Conservation (phyloP, 164 flowering plant genomes). For the Liriodendron chinense region DNA sequence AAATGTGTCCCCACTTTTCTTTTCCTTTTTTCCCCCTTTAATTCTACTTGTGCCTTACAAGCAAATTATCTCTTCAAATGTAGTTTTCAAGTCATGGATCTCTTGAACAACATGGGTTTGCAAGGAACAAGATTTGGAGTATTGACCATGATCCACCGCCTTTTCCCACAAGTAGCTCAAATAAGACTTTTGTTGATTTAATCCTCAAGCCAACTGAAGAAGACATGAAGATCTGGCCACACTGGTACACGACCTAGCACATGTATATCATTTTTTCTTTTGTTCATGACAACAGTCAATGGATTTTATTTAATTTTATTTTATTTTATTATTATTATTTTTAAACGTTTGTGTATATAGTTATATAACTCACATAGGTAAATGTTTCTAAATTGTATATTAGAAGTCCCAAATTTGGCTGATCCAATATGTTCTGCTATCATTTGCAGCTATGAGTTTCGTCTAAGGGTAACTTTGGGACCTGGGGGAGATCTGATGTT, state of each 20-base stretch:
- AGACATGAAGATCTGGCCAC: conserved; percentile 82
- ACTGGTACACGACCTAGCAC: conserved; percentile 46
- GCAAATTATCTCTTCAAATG: conserved; percentile 13
- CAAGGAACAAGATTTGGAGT: conserved; percentile 84
- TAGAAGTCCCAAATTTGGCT: neutral
- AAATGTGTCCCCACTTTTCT: conserved; percentile 4
- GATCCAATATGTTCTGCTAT: conserved; percentile 3
- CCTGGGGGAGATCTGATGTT: conserved; percentile 82
- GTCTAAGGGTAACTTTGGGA: conserved; percentile 67
- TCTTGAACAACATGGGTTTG: conserved; percentile 92
- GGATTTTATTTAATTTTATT: neutral
- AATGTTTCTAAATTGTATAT: neutral
- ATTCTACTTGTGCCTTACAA: neutral
- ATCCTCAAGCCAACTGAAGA: conserved; percentile 79
- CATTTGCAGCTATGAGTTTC: conserved; percentile 67
- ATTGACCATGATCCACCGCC: conserved; percentile 83
- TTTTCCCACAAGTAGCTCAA: conserved; percentile 44
- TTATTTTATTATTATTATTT: no score
- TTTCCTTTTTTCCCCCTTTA: neutral
- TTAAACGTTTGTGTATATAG: neutral
- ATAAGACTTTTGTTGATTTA: conserved; percentile 67
- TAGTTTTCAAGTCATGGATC: conserved; percentile 72
- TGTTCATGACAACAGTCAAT: neutral
- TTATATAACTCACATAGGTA: neutral
- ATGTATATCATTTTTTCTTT: neutral